Conservation (phyloP, 2,329 filamentous ascomycete genomes). For the Pestalotiopsis sp. region DNA sequence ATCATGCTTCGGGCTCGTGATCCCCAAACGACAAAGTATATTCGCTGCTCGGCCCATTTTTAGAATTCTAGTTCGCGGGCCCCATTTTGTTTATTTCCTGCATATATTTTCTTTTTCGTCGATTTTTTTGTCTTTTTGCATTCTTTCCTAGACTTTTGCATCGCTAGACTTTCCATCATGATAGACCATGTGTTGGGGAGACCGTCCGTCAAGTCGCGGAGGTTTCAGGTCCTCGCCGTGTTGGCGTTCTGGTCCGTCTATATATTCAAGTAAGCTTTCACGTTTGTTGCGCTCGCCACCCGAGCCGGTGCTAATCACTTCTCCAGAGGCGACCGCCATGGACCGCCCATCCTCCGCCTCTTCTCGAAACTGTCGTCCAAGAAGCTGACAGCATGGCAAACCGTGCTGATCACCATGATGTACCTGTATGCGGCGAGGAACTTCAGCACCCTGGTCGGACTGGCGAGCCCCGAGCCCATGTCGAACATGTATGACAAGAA, state of each 20-base stretch:
- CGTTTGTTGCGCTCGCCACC: conserved; percentile 13
- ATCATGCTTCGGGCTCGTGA: conserved; percentile 8
- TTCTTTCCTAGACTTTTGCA: background rate
- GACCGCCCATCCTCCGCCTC: conserved; percentile 73
- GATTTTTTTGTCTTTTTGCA: background rate
- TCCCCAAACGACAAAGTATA: conserved; percentile 2
- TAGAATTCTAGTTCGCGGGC: background rate
- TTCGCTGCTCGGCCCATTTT: background rate
- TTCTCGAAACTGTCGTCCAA: conserved; percentile 73
- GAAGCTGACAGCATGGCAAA: conserved; percentile 86
- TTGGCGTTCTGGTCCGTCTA: conserved; percentile 91
- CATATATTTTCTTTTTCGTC: background rate
- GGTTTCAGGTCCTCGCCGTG: conserved; percentile 89
- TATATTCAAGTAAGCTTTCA: conserved; percentile 65
- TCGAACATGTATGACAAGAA: conserved; percentile 90
- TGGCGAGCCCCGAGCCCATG: conserved; percentile 91
- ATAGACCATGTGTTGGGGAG: conserved; percentile 90
- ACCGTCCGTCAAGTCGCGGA: conserved; percentile 87
- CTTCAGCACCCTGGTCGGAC: conserved; percentile 87
- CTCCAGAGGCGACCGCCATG: conserved; percentile 79
- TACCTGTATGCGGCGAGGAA: conserved; percentile 92
- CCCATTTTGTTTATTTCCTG: background rate
- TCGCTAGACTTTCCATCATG: conserved; percentile 39
- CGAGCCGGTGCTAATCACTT: conserved; percentile 16
- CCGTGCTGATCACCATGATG: conserved; percentile 81